phyloP scores from a whole-genome alignment of 2,329 filamentous ascomycete species.

The Colletotrichum kahawae region DNA sequence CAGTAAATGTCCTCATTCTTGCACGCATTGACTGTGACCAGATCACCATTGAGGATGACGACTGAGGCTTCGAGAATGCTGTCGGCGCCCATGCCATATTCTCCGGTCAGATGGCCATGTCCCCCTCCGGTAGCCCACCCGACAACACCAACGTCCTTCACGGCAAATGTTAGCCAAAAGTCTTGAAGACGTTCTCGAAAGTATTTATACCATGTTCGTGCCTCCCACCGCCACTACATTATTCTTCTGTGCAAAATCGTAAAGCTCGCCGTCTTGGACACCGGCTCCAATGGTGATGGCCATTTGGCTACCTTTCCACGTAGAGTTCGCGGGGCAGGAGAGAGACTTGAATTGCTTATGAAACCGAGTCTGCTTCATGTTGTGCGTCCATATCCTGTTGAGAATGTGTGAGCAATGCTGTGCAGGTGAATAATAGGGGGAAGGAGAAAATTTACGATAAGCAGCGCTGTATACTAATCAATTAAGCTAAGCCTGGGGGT shows the following conservation, averaged over 20 bases:
- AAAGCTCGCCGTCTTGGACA: conserved; percentile 1
- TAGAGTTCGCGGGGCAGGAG: background rate
- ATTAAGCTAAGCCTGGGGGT: too few species aligned
- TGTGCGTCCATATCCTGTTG: conserved; percentile 41
- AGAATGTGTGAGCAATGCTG: background rate
- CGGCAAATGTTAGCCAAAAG: rapidly evolving
- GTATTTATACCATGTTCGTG: conserved; percentile 25
- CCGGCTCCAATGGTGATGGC: conserved; percentile 27
- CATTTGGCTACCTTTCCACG: background rate
- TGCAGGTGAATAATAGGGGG: background rate
- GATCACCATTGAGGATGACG: conserved; percentile 45
- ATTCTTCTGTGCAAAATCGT: background rate
- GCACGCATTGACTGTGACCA: conserved; percentile 44
- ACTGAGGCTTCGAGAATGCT: conserved; percentile 49
- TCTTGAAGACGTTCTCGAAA: background rate
- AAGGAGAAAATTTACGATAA: background rate
- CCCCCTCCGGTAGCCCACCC: conserved; percentile 59
- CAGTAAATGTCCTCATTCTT: conserved; percentile 57
- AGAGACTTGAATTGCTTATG: background rate
- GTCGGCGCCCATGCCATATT: conserved; percentile 53
- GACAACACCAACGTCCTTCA: conserved; percentile 60
- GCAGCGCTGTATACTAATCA: too few species aligned
- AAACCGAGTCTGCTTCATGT: conserved; percentile 33
- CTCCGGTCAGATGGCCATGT: conserved; percentile 43
- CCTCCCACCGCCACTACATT: conserved; percentile 46